phyloP scores from a whole-genome alignment of 2,329 filamentous ascomycete species.

The Botrytis aclada region DNA sequence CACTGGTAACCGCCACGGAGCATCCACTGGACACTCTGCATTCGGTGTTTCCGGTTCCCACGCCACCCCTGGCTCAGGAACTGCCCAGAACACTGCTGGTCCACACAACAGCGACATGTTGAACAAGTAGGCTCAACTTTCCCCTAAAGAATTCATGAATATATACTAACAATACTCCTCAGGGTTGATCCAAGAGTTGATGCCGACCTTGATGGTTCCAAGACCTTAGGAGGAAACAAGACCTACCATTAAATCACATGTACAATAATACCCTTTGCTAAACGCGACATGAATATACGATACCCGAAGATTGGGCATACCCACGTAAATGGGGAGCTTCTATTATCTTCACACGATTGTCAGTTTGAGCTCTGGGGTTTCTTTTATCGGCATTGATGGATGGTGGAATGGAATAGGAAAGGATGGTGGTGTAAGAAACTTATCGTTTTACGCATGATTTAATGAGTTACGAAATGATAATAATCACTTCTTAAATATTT shows the following conservation, averaged over 20 bases:
- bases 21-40: constrained; percentile 27
- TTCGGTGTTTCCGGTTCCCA: constrained; percentile 37
- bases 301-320: constrained; percentile 14
- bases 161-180: constrained; percentile 33
- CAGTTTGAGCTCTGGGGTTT: background rate
- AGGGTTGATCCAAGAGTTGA: constrained; percentile 52
- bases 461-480: constrained; percentile 13
- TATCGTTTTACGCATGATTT: background rate
- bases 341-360: constrained; percentile 14
- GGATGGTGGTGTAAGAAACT: background rate
- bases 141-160: background rate
- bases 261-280: background rate
- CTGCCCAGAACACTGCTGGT: constrained; percentile 47
- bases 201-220: constrained; percentile 52
- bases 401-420: background rate
- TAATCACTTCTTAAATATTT: background rate
- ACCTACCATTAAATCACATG: constrained; percentile 39
- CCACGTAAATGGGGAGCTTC: background rate
- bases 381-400: background rate
- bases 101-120: constrained; percentile 51
- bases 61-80: constrained; percentile 35
- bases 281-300: constrained; percentile 2
- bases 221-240: constrained; percentile 54
- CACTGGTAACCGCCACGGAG: constrained; percentile 39
- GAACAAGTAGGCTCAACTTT: constrained; percentile 45